phyloP scores from a whole-genome alignment of 805 yeast genomes.

The Yamadazyma scolyti region DNA sequence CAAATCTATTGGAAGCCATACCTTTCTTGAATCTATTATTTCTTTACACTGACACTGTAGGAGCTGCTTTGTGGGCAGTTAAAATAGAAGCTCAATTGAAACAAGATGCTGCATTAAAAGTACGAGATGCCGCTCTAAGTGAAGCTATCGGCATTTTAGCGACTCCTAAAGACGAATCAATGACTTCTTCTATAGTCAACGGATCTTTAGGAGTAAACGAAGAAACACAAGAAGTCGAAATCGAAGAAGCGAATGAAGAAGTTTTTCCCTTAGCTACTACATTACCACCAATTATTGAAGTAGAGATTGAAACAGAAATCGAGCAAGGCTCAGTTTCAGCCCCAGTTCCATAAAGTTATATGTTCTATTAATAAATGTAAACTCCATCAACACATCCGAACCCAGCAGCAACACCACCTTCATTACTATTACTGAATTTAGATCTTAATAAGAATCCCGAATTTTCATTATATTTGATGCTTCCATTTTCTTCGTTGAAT shows the following conservation, averaged over 20 bases:
- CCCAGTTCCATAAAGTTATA: too few species aligned
- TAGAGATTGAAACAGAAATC: conserved; percentile 1
- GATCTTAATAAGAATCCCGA: conserved; percentile 89
- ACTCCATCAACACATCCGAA: conserved; percentile 94
- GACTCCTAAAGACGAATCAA: too few species aligned
- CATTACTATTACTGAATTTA: conserved; percentile 81
- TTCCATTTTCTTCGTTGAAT: conserved; percentile 62
- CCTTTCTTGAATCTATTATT: conserved; percentile 55
- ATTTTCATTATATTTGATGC: conserved; percentile 56
- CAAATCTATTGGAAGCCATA: conserved; percentile 48
- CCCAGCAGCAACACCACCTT: conserved; percentile 99
- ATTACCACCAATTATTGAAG: not conserved
- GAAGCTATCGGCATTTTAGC: too few species aligned
- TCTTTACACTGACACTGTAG: conserved; percentile 55
- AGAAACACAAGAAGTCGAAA: conserved; percentile 1
- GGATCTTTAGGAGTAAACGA: too few species aligned
- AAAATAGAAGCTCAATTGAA: too few species aligned
- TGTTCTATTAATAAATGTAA: conserved; percentile 45
- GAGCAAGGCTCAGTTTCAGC: too few species aligned
- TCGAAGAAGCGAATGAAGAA: not conserved
- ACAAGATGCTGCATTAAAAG: too few species aligned
- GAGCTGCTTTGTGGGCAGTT: conserved; percentile 65
- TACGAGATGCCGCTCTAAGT: too few species aligned
- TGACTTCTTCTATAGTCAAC: too few species aligned
- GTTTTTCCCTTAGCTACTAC: conserved; percentile 4